Evolutionary conservation across 2,329 filamentous ascomycete species (phyloP).

Genomic region (Rhinocladiella similis): DNA sequence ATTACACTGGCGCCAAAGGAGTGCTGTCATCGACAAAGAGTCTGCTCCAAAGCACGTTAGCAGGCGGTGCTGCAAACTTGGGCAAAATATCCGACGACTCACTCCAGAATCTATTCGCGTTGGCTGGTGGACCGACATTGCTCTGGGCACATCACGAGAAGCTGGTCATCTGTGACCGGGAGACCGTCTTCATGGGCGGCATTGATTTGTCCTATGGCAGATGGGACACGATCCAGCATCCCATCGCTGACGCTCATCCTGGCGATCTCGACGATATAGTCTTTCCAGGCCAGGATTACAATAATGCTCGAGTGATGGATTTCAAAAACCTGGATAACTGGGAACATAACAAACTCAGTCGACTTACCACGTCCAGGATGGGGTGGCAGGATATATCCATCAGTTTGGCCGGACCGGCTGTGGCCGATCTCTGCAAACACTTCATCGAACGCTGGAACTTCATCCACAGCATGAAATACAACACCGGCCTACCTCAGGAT

Average conservation of each 20-base stretch:
- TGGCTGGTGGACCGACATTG: slow-evolving; percentile 74
- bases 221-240: slow-evolving; percentile 84
- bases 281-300: slow-evolving; percentile 89
- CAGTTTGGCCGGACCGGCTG: slow-evolving; percentile 71
- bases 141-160: slow-evolving; percentile 97
- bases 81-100: slow-evolving; percentile 70
- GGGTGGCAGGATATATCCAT: slow-evolving; percentile 90
- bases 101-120: slow-evolving; percentile 76
- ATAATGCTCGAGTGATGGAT: slow-evolving; percentile 81
- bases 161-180: slow-evolving; percentile 74
- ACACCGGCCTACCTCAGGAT: slow-evolving; percentile 50
- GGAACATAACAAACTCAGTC: slow-evolving; percentile 82
- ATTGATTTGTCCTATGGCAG: slow-evolving; percentile 84
- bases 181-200: slow-evolving; percentile 83
- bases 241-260: slow-evolving; percentile 80
- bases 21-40: slow-evolving; percentile 63
- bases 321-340: slow-evolving; percentile 75
- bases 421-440: slow-evolving; percentile 71
- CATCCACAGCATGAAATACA: slow-evolving; percentile 81
- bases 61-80: slow-evolving; percentile 55
- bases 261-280: slow-evolving; percentile 71
- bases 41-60: slow-evolving; percentile 55
- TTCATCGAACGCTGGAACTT: slow-evolving; percentile 90
- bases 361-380: slow-evolving; percentile 78
- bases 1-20: slow-evolving; percentile 70